A percentile compares a stretch with the other conserved stretches of the same genome.
Evolutionary conservation across 352 stramenopile species (phyloP).

Genomic region (Globisporangium recalcitrans): DNA sequence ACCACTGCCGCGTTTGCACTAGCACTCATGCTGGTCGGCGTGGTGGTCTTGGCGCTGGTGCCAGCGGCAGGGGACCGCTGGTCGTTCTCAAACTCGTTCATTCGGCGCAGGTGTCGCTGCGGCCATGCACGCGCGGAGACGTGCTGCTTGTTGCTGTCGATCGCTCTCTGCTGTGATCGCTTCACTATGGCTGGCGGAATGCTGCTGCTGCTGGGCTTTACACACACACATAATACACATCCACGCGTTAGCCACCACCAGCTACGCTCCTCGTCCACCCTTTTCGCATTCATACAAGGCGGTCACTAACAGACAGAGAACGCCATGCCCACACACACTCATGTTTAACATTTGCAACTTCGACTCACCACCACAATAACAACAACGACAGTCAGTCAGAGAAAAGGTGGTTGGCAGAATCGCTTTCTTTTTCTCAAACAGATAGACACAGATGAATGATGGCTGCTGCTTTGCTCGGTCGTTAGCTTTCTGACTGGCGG

Average conservation of each 20-base stretch:
- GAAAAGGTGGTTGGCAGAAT: conserved; percentile 4
- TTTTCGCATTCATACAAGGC: no score
- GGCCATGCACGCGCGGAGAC: background rate
- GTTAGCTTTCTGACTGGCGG: background rate
- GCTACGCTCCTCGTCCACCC: no score
- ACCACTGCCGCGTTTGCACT: background rate
- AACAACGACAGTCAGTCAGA: background rate
- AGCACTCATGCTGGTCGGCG: background rate
- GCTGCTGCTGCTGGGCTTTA: no score
- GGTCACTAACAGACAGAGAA: background rate
- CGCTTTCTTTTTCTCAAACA: no score
- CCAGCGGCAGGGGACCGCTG: background rate
- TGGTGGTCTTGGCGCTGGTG: background rate
- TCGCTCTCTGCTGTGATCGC: no score
- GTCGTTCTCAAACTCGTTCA: conserved; percentile 25
- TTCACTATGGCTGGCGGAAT: no score
- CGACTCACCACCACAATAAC: background rate
- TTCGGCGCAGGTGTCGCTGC: conserved; percentile 7
- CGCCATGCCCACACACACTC: background rate
- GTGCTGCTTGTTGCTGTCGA: background rate
- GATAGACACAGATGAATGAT: no score
- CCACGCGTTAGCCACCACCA: no score
- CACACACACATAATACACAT: no score
- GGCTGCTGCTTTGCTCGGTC: no score
- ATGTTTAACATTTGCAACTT: background rate